These are phyloP conservation scores for Geranium incanum DNA, from an alignment of 441 rosid genomes.

Conservation along the genomic window DNA sequence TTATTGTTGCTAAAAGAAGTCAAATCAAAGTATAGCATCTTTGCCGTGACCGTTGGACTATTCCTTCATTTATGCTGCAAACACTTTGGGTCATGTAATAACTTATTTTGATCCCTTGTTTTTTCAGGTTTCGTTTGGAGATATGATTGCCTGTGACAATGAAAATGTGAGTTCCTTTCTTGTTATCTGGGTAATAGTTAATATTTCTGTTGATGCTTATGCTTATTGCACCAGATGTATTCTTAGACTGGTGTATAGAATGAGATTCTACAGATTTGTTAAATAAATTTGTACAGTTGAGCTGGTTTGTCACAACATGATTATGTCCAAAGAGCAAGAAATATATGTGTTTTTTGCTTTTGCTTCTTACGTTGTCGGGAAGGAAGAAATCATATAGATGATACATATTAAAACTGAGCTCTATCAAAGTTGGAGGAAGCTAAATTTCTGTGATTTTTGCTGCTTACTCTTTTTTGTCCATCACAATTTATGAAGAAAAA, in stretches of 20 bases:
- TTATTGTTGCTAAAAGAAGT: background rate
- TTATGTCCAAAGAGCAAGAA: background rate
- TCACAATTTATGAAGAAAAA: background rate
- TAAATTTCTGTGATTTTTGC: background rate
- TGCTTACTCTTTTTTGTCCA: background rate
- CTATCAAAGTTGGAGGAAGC: background rate
- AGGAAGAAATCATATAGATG: too few species aligned
- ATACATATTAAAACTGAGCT: background rate
- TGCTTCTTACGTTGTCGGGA: too few species aligned
- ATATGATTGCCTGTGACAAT: slow-evolving; percentile 99
- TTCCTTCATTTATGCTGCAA: background rate
- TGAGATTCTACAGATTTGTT: background rate
- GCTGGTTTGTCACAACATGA: background rate
- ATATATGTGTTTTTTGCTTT: background rate
- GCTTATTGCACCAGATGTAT: background rate
- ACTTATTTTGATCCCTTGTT: slow-evolving; percentile 9
- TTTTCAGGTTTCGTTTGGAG: slow-evolving; percentile 87
- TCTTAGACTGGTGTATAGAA: background rate
- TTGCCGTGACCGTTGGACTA: background rate
- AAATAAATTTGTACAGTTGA: background rate
- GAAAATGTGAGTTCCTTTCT: slow-evolving; percentile 65
- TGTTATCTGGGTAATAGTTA: background rate
- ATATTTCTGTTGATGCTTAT: background rate
- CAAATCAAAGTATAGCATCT: background rate
- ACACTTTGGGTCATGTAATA: slow-evolving; percentile 2